Base-by-base conservation (phyloP, 345 rosid species). In the Bruguiera parviflora region DNA sequence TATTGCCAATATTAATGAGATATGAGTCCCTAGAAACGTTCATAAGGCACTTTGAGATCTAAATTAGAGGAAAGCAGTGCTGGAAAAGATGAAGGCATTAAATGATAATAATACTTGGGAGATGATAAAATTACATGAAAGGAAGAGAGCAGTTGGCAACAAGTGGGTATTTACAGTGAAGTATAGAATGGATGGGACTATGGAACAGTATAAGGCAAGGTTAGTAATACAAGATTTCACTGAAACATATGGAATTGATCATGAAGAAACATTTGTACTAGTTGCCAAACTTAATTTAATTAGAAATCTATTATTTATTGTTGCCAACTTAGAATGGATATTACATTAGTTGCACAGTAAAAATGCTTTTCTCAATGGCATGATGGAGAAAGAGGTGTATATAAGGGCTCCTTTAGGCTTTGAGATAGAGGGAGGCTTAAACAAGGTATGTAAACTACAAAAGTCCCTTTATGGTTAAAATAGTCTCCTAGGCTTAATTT, bases 261-360 rank as follows among this genome's bases (percentile, higher is more conserved):
- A 68, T 32, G 3, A 47, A 13, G 67, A 70, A 9, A 59, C 27
- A 2, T 60, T 69, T 69, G 65, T 58, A 13, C 47, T 1, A 5
- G 4, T 68, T 3, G 71, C 37, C 0, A 58, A 57, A 16, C 7
- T 69, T 0, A 29, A 69, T 2, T 39, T 22, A 25, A 29, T 60
- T 5, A 19, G 3, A 0, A 18, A 61, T 0, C 2, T 69, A 2
- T 10, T 69, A 2, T 69, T 58, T 1, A 20, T 69, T 1, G 29
- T 22, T 5, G 29, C 63, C 0, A 59, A 69, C 4, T 9, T 8
- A 11, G 28, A 27, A 0, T 49, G 59, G 51, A 1, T 8, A 5
- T 16, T 69, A 0, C 0, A 60, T 21, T 15, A 61, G 1, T 0
- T 70, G 0, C 61, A 61, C 15, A 21, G 33, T 18, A 69, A 61